Evolutionary conservation across 2,329 filamentous ascomycete genomes (phyloP).

Genomic region (Ramularia endophylla): DNA sequence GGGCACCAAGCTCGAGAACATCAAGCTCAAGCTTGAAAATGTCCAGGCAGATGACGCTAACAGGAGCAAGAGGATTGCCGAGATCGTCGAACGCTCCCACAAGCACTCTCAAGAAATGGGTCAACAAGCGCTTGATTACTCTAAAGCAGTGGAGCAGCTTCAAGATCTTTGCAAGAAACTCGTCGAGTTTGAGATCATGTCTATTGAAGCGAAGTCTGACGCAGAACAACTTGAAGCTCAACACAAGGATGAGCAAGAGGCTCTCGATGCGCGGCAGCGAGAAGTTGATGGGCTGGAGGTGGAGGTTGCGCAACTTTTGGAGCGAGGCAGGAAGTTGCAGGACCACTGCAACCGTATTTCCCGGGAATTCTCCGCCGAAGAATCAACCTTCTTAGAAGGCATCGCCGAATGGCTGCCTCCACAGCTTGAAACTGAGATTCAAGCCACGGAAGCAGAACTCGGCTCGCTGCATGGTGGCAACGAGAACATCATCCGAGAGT

Average conservation of each 20-base stretch:
- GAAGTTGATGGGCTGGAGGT: constrained; percentile 33
- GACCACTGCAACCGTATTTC: constrained; percentile 17
- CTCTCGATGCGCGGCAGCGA: constrained; percentile 44
- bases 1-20: constrained; percentile 62
- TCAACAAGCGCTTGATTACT: constrained; percentile 47
- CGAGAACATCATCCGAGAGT: constrained; percentile 68
- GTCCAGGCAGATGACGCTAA: constrained; percentile 36
- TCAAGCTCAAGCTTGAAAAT: constrained; percentile 42
- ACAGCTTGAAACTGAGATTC: constrained; percentile 65
- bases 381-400: constrained; percentile 21
- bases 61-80: constrained; percentile 44
- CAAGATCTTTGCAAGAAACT: constrained; percentile 57
- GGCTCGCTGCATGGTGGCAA: constrained; percentile 70
- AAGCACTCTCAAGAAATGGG: constrained; percentile 29
- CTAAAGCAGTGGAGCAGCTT: constrained; percentile 57
- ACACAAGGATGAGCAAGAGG: constrained; percentile 45
- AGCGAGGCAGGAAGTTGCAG: constrained; percentile 12
- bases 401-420: constrained; percentile 26
- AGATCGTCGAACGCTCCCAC: constrained; percentile 40
- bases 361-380: constrained; percentile 20
- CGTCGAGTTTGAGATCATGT: constrained; percentile 62
- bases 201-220: constrained; percentile 81
- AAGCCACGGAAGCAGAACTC: constrained; percentile 66
- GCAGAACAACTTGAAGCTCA: constrained; percentile 56
- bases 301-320: constrained; percentile 17